phyloP scores from a whole-genome alignment of 2,329 filamentous ascomycete genomes.

The Endothia cerciana region DNA sequence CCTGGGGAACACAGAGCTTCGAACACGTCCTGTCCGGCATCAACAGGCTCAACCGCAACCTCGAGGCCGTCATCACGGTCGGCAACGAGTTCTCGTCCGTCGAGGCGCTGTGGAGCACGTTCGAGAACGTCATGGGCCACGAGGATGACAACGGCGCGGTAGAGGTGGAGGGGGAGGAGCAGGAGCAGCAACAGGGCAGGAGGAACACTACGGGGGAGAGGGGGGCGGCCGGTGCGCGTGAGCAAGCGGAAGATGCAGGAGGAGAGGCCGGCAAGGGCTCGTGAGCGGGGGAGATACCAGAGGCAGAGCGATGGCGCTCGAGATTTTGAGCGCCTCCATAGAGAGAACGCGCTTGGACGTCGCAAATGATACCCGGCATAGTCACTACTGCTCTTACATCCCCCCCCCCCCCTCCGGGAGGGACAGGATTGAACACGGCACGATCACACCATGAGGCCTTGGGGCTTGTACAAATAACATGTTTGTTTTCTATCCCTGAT shows the following conservation, averaged over 20 bases:
- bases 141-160: slow-evolving; percentile 46
- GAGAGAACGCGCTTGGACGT: not conserved
- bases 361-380: slow-evolving; percentile 13
- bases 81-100: slow-evolving; percentile 98
- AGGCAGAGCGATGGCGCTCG: not conserved
- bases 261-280: not conserved
- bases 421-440: not conserved
- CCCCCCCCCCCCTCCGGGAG: not conserved
- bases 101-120: slow-evolving; percentile 95
- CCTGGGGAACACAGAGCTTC: slow-evolving; percentile 59
- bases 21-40: slow-evolving; percentile 94
- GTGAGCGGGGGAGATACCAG: not conserved
- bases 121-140: slow-evolving; percentile 93
- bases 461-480: not conserved
- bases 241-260: not conserved
- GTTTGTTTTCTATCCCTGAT: slow-evolving; percentile 11
- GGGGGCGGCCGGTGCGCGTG: slow-evolving; percentile 6
- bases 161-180: no score
- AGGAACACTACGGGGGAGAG: slow-evolving; percentile 35
- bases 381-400: not conserved
- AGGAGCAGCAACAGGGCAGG: slow-evolving; percentile 19
- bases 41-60: slow-evolving; percentile 89
- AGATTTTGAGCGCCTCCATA: not conserved
- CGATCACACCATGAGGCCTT: not conserved
- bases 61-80: slow-evolving; percentile 91